These are phyloP conservation scores for Acanthamoeba castellanii DNA, from an alignment of 208 protist genomes.

Conservation along the genomic window DNA sequence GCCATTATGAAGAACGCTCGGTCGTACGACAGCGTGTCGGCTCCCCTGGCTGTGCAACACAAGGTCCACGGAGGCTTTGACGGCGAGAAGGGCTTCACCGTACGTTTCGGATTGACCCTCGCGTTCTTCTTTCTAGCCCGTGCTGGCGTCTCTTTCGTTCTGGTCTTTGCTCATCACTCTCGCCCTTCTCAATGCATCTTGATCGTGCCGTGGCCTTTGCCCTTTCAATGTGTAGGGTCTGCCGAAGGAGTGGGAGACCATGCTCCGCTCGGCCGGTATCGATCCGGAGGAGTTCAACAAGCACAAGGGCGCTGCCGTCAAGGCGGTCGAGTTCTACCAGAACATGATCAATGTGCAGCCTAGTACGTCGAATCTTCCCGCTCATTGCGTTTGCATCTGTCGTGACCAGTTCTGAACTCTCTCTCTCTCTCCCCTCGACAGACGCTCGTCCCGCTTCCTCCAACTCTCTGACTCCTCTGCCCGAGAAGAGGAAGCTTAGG, in stretches of 20 bases:
- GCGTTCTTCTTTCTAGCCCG: neutral
- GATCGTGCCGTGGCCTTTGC: neutral
- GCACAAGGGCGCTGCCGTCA: slow-evolving; percentile 50
- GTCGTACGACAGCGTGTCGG: slow-evolving; percentile 37
- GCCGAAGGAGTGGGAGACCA: slow-evolving; percentile 84
- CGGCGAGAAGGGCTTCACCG: slow-evolving; percentile 38
- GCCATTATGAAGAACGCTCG: slow-evolving; percentile 51
- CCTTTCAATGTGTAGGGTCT: slow-evolving; percentile 71
- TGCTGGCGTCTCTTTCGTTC: neutral
- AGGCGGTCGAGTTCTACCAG: slow-evolving; percentile 53
- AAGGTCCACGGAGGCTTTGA: slow-evolving; percentile 51
- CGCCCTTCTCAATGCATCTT: neutral
- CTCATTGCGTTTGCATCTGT: neutral
- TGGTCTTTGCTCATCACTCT: neutral
- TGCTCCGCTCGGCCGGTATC: slow-evolving; percentile 81
- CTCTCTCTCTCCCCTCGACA: neutral
- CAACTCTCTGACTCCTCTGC: neutral
- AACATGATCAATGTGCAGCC: slow-evolving; percentile 38
- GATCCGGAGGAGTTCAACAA: slow-evolving; percentile 50
- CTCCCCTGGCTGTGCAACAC: slow-evolving; percentile 23
- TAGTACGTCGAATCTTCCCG: neutral
- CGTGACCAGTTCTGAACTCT: neutral
- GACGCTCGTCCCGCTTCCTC: neutral
- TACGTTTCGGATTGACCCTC: neutral
- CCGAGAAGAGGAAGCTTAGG: slow-evolving; percentile 36